Conservation (phyloP, 1,139 yeast species). For the Maudiozyma humilis region DNA sequence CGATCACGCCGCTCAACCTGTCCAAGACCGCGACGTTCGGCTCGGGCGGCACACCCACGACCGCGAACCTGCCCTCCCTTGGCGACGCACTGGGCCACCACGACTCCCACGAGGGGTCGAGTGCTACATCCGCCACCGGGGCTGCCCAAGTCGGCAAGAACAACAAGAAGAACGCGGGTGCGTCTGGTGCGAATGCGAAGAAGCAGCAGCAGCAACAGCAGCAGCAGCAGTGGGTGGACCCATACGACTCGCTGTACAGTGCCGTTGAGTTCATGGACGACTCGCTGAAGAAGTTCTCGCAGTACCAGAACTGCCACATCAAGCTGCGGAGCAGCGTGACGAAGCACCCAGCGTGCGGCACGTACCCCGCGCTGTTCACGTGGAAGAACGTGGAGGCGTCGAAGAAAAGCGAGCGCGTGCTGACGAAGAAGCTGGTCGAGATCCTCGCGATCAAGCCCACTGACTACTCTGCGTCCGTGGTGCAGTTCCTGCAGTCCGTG, state of each 20-base stretch:
- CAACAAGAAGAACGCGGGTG: constrained; percentile 29
- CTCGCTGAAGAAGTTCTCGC: constrained; percentile 28
- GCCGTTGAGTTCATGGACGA: constrained; percentile 34
- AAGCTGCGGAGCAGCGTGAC: constrained; percentile 33
- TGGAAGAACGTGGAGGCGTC: constrained; percentile 30
- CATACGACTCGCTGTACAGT: constrained; percentile 29
- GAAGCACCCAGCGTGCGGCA: constrained; percentile 30
- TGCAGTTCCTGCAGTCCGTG: constrained; percentile 26
- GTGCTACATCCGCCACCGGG: constrained; percentile 5
- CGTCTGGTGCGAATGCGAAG: too few species aligned
- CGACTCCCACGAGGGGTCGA: constrained; percentile 8
- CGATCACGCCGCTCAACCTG: constrained; percentile 24
- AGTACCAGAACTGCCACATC: constrained; percentile 28
- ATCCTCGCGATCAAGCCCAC: constrained; percentile 29
- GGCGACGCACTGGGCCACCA: constrained; percentile 44
- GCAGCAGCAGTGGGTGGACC: constrained; percentile 26
- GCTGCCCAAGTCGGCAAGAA: neutral
- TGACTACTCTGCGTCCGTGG: constrained; percentile 29
- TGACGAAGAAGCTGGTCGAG: constrained; percentile 29
- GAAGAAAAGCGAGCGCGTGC: constrained; percentile 24
- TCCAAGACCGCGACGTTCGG: constrained; percentile 41
- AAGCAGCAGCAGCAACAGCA: too few species aligned
- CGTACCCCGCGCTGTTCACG: constrained; percentile 39
- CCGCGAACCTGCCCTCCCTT: constrained; percentile 70
- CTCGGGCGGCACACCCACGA: too few species aligned